Conservation (phyloP, 2,329 filamentous ascomycete species). For the Fusarium citri region DNA sequence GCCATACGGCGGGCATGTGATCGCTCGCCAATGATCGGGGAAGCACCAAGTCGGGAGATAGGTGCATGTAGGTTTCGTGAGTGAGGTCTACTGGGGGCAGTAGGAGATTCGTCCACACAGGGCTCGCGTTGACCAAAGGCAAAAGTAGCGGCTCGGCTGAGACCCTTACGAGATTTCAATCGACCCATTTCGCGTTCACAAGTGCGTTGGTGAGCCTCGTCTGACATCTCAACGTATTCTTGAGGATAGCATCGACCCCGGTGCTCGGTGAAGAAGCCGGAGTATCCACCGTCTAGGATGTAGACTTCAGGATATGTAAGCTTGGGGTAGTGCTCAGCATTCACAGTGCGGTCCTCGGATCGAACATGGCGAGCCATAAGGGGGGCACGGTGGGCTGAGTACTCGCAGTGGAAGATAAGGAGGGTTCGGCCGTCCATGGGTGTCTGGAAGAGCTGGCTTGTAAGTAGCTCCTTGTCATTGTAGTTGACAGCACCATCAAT, state of each 20-base stretch:
- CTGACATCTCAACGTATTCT: conserved; percentile 96
- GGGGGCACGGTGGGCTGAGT: conserved; percentile 94
- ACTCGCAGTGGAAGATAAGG: conserved; percentile 96
- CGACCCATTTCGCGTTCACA: conserved; percentile 96
- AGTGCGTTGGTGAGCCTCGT: conserved; percentile 88
- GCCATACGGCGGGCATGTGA: conserved; percentile 70
- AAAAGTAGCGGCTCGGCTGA: conserved; percentile 91
- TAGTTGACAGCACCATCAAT: conserved; percentile 95
- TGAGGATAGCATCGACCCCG: conserved; percentile 88
- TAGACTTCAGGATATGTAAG: conserved; percentile 98
- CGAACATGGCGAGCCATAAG: conserved; percentile 96
- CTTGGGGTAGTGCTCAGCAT: conserved; percentile 85
- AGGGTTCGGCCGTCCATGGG: conserved; percentile 78
- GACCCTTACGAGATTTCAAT: conserved; percentile 87
- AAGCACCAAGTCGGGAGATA: conserved; percentile 59
- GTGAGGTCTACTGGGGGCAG: conserved; percentile 60
- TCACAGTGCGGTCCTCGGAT: conserved; percentile 85
- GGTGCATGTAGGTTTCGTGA: conserved; percentile 53
- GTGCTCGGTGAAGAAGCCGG: conserved; percentile 86
- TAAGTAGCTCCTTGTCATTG: conserved; percentile 93
- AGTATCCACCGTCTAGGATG: conserved; percentile 96
- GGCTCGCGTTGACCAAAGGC: conserved; percentile 83
- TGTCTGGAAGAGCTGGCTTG: conserved; percentile 79
- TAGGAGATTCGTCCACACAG: conserved; percentile 70
- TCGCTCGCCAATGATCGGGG: conserved; percentile 61